Evolutionary conservation across 1,139 yeast species (phyloP), one percentile per base, ranked within the genome.

Genomic region (Yamadazyma buinensis): DNA sequence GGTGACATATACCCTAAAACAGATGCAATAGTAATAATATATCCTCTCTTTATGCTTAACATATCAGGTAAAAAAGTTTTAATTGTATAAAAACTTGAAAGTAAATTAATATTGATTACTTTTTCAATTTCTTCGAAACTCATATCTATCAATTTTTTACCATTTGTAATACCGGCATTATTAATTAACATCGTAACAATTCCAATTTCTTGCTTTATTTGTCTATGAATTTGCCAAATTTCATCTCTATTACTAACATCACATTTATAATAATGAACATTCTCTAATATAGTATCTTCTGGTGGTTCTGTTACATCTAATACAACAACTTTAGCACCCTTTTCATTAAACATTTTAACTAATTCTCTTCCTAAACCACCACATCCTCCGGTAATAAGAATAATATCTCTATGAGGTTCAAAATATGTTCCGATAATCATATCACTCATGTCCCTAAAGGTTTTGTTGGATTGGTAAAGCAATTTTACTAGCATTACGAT

Each of bases 1-100:
- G 97, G 97, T 0, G 95, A 75, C 67, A 84, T 70, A 43, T 83
- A 80, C 0, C 96, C 97, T 37, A 90, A 64, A 0, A 86, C 86
- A 0, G 95, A 85, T 0, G 92, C 87, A 23, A 90, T 65, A 3
- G 90, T 84, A 20, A 90, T 77, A 13, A 92, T 70, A 52, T 81
- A 85, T 0, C 97, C 96, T 28, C 94, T 64, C 35, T 69, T 64
- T 14, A 54, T 43, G n/a, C 48, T 52, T 4, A 84, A 43, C 94
- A 90, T 85, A 26, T 62, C 76, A 0, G 95, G 95, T 8, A 88
- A 57, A 48, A 87, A 80, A 0, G 77, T 64, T 46, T 84, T 78
- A 43, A 78, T 74, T 34, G 90, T 77, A 47, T 79, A 77, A 52
- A 84, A 83, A 40, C 81, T 75, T 2, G 95, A 77, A 12, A 78